These are phyloP conservation scores for Coprinopsis marcescibilis DNA, from an alignment of 768 basidiomycete species.

Conservation along the genomic window DNA sequence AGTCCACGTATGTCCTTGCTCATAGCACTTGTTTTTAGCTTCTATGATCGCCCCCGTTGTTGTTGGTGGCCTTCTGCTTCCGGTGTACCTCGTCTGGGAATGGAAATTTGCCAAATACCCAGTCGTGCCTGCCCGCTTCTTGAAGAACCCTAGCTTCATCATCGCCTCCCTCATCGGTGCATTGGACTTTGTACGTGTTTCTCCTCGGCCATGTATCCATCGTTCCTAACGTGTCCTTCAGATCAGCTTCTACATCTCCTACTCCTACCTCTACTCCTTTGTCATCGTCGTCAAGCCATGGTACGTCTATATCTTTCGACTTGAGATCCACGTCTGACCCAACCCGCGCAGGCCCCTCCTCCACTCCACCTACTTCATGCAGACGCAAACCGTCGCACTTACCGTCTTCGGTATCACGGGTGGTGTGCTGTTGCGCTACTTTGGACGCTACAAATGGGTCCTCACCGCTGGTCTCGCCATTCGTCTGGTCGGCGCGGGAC, in stretches of 20 bases:
- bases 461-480: slow-evolving; percentile 54
- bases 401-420: slow-evolving; percentile 60
- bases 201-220: not conserved
- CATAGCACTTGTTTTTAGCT: slow-evolving; percentile 21
- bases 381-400: slow-evolving; percentile 52
- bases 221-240: slow-evolving; percentile 17
- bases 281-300: slow-evolving; percentile 48
- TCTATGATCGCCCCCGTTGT: slow-evolving; percentile 49
- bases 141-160: slow-evolving; percentile 52
- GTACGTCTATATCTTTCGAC: slow-evolving; percentile 18
- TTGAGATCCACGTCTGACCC: not conserved
- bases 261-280: slow-evolving; percentile 70
- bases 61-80: slow-evolving; percentile 39
- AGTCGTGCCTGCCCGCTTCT: slow-evolving; percentile 55
- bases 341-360: slow-evolving; percentile 41
- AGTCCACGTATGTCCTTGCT: not conserved
- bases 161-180: slow-evolving; percentile 57
- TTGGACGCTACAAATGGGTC: slow-evolving; percentile 25
- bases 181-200: slow-evolving; percentile 48
- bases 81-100: slow-evolving; percentile 41
- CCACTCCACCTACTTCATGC: slow-evolving; percentile 58
- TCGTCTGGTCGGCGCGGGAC: slow-evolving; percentile 54
- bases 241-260: slow-evolving; percentile 65
- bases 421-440: slow-evolving; percentile 47
- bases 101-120: slow-evolving; percentile 48